Base-by-base conservation (phyloP, 768 basidiomycete genomes). In the Amanita rubescens region DNA sequence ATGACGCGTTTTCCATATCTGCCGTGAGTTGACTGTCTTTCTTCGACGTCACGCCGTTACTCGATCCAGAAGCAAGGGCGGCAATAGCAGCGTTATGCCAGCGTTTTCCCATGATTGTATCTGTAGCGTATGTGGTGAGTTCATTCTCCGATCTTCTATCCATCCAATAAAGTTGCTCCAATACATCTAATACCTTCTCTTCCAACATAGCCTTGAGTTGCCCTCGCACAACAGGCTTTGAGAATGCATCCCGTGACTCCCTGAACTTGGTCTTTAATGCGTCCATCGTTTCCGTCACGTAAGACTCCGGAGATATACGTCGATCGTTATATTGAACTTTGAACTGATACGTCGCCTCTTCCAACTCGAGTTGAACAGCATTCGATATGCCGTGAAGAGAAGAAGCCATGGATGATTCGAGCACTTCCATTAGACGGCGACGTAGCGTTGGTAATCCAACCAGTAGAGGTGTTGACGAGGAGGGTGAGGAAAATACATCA, bases 281-380 rank as follows among this genome's bases (percentile, higher is more conserved):
- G 63, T 99, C 96, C 69, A 98, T 86, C 2, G 94, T 94, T 71
- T 98, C 96, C 6, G 96, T 94, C 45, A 99, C 91, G 65, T 99
- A 99, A 1, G 92, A 94, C 67, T 99, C 96, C 10, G 96, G 85
- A 1, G 90, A 87, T 55, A 97, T 90, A 20, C 91, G 81, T 20
- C 92, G 84, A 70, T 99, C 96, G 64, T 99, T 99, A 72, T 91
- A 92, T 67, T 94, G 88, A 2, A 99, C 96, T 71, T 99, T 99
- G 81, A 99, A 99, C 68, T 98, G 96, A 67, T 99, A 99, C 11
- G 85, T 86, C 2, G 96, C 85, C 63, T 98, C 96, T 68, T 99
- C 96, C 8, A 99, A 77, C 66, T 99, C 96, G 35, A 97, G 81
- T 62, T 96, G 93, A 9, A 98, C 96, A 2, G 93, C 93, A 68